Evolutionary conservation across 1,139 yeast species (phyloP).

Genomic region (Candida sanyaensis): DNA sequence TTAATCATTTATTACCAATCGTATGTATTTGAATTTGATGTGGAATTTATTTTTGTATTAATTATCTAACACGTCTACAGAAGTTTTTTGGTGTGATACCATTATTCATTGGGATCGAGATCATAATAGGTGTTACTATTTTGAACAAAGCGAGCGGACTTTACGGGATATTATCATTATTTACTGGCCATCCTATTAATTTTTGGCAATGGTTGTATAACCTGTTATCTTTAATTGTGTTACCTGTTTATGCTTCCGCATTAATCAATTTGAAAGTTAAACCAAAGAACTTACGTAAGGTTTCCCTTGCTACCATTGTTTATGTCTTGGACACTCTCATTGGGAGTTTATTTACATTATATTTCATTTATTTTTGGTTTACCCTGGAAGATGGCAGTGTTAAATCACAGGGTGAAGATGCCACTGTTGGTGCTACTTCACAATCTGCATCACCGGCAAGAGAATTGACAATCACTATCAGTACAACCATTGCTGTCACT

Average conservation of each 20-base stretch:
- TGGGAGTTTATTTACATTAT: conserved; percentile 69
- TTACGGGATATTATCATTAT: conserved; percentile 81
- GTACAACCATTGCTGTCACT: conserved; percentile 56
- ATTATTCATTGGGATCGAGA: conserved; percentile 83
- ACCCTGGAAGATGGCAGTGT: conserved; percentile 36
- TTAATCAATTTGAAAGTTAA: conserved; percentile 41
- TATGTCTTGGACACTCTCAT: conserved; percentile 68
- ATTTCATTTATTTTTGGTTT: conserved; percentile 80
- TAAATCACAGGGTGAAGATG: conserved; percentile 14
- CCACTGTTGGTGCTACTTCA: conserved; percentile 23
- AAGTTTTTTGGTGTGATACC: conserved; percentile 67
- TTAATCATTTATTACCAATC: conserved; percentile 25
- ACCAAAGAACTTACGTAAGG: conserved; percentile 37
- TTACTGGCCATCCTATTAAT: conserved; percentile 87
- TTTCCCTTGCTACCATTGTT: conserved; percentile 63
- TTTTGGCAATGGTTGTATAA: conserved; percentile 85
- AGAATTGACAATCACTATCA: conserved; percentile 69
- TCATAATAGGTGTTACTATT: conserved; percentile 74
- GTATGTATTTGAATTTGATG: conserved; percentile 21
- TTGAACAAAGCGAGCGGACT: conserved; percentile 89
- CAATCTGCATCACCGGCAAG: conserved; percentile 71
- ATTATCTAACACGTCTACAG: conserved; percentile 20
- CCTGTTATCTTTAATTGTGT: conserved; percentile 58
- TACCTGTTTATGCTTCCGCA: conserved; percentile 71
- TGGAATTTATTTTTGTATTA: background rate